Percentiles rank a stretch among this genome's conserved stretches.
These are phyloP conservation scores for Purpureocillium takamizusanense DNA, from an alignment of 2,329 filamentous ascomycete genomes.

Conservation along the genomic window DNA sequence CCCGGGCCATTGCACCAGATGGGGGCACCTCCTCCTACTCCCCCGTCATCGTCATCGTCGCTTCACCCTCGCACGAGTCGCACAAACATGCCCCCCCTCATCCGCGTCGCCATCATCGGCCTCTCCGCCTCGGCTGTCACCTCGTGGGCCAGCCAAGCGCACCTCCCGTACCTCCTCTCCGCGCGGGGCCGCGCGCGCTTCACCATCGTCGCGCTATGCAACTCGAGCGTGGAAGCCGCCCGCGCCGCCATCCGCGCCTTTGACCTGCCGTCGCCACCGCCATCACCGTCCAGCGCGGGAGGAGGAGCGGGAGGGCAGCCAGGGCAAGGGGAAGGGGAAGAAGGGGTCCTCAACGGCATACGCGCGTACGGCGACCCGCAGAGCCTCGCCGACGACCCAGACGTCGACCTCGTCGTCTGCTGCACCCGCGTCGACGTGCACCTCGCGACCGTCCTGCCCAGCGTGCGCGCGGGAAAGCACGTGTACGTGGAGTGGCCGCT, in stretches of 20 bases:
- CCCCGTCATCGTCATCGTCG: too few species aligned
- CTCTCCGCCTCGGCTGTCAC: conserved; percentile 42
- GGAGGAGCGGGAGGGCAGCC: too few species aligned
- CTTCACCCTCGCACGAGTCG: too few species aligned
- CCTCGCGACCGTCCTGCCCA: conserved; percentile 32
- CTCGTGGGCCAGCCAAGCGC: conserved; percentile 45
- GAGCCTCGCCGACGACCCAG: conserved; percentile 35
- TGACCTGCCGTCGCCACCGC: conserved; percentile 27
- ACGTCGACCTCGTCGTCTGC: conserved; percentile 47
- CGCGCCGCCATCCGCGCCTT: conserved; percentile 32
- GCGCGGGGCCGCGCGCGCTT: conserved; percentile 31
- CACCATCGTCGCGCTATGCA: conserved; percentile 41
- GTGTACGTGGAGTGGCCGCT: conserved; percentile 53
- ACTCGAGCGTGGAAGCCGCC: conserved; percentile 36
- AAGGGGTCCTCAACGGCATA: conserved; percentile 10
- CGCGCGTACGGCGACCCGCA: conserved; percentile 42
- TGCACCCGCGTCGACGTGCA: conserved; percentile 46
- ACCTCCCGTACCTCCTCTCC: conserved; percentile 50
- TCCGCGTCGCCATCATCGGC: conserved; percentile 48
- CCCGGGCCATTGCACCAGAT: too few species aligned
- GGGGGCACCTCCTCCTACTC: too few species aligned
- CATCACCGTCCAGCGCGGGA: too few species aligned
- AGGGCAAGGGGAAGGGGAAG: too few species aligned
- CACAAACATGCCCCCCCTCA: conserved; percentile 32
- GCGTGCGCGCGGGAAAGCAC: conserved; percentile 40